Conservation (phyloP, 768 basidiomycete genomes). For the Kwoniella botswanensis region DNA sequence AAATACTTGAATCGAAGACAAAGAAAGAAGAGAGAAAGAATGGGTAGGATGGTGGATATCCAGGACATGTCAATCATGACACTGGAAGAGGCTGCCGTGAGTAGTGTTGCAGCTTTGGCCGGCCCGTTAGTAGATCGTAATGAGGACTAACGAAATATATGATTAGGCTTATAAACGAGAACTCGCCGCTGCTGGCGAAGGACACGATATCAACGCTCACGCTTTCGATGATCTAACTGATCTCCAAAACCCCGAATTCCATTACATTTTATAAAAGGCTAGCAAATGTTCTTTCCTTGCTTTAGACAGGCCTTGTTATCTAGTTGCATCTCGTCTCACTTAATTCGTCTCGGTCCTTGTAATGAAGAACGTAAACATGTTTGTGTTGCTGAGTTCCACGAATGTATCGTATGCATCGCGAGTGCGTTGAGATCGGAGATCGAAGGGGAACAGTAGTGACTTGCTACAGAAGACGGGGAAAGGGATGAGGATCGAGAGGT, state of each 20-base stretch:
- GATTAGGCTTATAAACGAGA: constrained; percentile 28
- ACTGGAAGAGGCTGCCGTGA: constrained; percentile 26
- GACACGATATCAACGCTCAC: constrained; percentile 26
- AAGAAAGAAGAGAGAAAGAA: constrained; percentile 53
- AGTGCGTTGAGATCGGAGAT: no score
- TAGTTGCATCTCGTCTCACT: no score
- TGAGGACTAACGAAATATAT: background rate
- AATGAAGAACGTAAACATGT: no score
- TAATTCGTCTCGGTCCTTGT: no score
- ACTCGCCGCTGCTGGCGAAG: constrained; percentile 18
- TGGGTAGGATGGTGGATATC: constrained; percentile 59
- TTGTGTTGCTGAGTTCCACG: no score
- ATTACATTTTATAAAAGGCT: constrained; percentile 13
- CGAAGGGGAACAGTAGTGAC: no score
- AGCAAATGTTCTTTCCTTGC: no score
- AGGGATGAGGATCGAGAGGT: no score
- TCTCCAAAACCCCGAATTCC: constrained; percentile 50
- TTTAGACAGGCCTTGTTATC: no score
- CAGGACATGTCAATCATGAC: constrained; percentile 60
- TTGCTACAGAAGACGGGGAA: no score
- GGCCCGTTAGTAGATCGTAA: no score
- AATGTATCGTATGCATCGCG: no score
- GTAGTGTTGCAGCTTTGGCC: background rate
- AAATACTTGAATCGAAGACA: constrained; percentile 60
- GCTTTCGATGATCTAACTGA: constrained; percentile 47